These are phyloP conservation scores for Phytophthora palmivora DNA, from an alignment of 352 stramenopile species.

Conservation along the genomic window DNA sequence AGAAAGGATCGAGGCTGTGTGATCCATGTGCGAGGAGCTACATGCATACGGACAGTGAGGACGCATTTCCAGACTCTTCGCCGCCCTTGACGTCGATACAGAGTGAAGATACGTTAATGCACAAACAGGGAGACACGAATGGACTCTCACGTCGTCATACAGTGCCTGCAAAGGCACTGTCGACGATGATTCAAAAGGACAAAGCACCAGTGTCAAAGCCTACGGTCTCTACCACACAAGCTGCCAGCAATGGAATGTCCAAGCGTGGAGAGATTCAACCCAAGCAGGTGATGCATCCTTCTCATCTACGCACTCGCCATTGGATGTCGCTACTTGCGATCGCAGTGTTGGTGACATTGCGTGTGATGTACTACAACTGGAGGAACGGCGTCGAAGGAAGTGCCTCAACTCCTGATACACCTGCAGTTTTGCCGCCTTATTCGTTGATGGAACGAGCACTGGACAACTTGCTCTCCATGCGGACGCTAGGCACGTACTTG, in stretches of 20 bases:
- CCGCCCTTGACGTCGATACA: slow-evolving; percentile 31
- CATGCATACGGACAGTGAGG: slow-evolving; percentile 44
- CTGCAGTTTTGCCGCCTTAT: slow-evolving; percentile 15
- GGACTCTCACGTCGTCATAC: slow-evolving; percentile 32
- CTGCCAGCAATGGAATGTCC: slow-evolving; percentile 2
- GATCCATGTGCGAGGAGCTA: slow-evolving; percentile 75
- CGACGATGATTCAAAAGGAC: slow-evolving; percentile 26
- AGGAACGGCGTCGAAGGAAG: slow-evolving; percentile 34
- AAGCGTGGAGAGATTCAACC: slow-evolving; percentile 12
- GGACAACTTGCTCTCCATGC: slow-evolving; percentile 61
- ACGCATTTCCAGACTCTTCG: slow-evolving; percentile 39
- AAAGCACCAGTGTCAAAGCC: neutral
- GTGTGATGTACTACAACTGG: slow-evolving; percentile 46
- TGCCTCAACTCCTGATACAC: slow-evolving; percentile 3
- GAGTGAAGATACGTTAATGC: slow-evolving; percentile 14
- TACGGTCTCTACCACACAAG: neutral
- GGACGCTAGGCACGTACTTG: slow-evolving; percentile 56
- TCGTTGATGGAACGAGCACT: slow-evolving; percentile 44
- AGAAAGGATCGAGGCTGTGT: slow-evolving; percentile 77
- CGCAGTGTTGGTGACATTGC: slow-evolving; percentile 41
- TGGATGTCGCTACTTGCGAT: slow-evolving; percentile 51
- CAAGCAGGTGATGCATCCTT: slow-evolving; percentile 26
- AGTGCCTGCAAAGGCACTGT: slow-evolving; percentile 32
- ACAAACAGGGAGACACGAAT: slow-evolving; percentile 11
- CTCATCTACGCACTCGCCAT: slow-evolving; percentile 61